phyloP scores from a whole-genome alignment of 1,139 yeast genomes.

The Candida sanyaensis region DNA sequence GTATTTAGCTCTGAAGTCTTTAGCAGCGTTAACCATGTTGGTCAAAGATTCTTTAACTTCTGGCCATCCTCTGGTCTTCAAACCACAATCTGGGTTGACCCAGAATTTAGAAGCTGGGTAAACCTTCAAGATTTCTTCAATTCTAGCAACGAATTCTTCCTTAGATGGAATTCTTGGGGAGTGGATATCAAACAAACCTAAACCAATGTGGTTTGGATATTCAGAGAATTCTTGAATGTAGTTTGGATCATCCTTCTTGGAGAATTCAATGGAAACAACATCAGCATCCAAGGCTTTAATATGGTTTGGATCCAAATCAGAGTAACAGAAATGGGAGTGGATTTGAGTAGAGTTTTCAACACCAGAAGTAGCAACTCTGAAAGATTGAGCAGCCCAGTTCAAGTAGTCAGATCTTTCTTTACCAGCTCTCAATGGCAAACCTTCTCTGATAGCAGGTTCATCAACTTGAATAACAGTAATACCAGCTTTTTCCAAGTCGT shows the following conservation, averaged over 20 bases:
- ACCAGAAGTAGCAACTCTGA: slow-evolving; percentile 99
- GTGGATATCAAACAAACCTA: slow-evolving; percentile 98
- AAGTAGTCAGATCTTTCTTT: slow-evolving; percentile 94
- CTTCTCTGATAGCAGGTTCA: slow-evolving; percentile 99
- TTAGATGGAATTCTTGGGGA: slow-evolving; percentile 99
- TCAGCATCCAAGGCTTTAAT: slow-evolving; percentile 99
- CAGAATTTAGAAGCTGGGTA: slow-evolving; percentile 98
- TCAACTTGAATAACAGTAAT: slow-evolving; percentile 98
- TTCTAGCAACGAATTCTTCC: slow-evolving; percentile 92
- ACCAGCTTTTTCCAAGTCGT: slow-evolving; percentile 98
- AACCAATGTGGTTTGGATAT: slow-evolving; percentile 99
- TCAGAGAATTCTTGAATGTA: slow-evolving; percentile 96
- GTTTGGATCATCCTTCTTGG: slow-evolving; percentile 98
- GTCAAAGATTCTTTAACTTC: slow-evolving; percentile 85
- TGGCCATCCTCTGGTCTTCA: slow-evolving; percentile 96
- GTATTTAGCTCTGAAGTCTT: slow-evolving; percentile 77
- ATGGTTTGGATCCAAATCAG: slow-evolving; percentile 99
- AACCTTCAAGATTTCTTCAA: slow-evolving; percentile 90
- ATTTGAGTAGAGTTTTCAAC: slow-evolving; percentile 94
- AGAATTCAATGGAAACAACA: slow-evolving; percentile 98
- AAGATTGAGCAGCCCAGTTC: slow-evolving; percentile 99
- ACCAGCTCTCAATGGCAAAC: slow-evolving; percentile 99
- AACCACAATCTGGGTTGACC: slow-evolving; percentile 99
- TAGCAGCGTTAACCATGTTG: slow-evolving; percentile 99
- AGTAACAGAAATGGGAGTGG: slow-evolving; percentile 99